phyloP scores from a whole-genome alignment of 2,329 filamentous ascomycete species.

The Clonostachys byssicola region DNA sequence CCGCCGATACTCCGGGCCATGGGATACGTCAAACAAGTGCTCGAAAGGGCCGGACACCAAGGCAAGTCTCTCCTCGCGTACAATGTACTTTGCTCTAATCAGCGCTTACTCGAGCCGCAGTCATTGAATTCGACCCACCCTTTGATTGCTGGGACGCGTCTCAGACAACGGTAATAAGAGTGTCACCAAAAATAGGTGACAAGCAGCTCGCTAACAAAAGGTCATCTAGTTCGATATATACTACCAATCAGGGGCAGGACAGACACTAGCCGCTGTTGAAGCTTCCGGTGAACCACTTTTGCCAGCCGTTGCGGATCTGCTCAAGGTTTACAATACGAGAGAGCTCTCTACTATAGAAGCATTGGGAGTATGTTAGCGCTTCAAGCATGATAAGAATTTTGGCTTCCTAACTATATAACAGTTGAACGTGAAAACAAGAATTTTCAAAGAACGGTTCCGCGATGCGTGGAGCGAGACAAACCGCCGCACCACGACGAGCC shows the following conservation, averaged over 20 bases:
- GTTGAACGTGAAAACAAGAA: neutral
- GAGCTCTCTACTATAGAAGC: neutral
- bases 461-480: neutral
- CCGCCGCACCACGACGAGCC: neutral
- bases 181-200: too few relatives aligned
- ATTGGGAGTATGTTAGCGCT: neutral
- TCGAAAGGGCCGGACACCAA: neutral
- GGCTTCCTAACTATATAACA: neutral
- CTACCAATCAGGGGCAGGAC: neutral
- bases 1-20: slow-evolving; percentile 1
- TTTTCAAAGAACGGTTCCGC: neutral
- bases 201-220: neutral
- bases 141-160: slow-evolving; percentile 1
- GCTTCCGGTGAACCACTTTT: neutral
- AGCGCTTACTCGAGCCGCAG: neutral
- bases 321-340: neutral
- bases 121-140: slow-evolving; percentile 12
- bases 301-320: neutral
- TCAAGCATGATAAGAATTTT: neutral
- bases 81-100: neutral
- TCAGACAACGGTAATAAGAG: neutral
- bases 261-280: neutral
- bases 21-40: neutral
- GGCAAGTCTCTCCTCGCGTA: neutral
- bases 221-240: neutral